Evolutionary conservation across 768 basidiomycete species (phyloP), one percentile per base, ranked within the genome.

Genomic region (Mycena albidolilacea): DNA sequence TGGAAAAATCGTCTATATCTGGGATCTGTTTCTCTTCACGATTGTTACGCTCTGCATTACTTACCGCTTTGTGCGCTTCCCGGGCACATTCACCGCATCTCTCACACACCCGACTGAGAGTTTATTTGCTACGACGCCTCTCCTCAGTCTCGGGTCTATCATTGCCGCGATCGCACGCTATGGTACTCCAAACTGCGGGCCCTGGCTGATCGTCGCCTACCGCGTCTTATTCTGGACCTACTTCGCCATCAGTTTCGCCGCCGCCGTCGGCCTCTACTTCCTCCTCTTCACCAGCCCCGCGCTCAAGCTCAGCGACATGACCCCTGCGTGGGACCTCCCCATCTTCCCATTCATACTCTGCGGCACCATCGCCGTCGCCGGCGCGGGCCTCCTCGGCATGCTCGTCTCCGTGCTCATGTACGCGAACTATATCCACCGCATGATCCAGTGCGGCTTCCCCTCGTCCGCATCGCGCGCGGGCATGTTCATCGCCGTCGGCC

Each of bases 281-380:
- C 50, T 65, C 7, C 64, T 65, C 10, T 65, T 65, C 64, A 65
- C 64, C 30, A 65, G 64, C 64, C 64, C 64, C 19, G 50, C 50
- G 37, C 64, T 65, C 10, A 65, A 65, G 64, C 35, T 65, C 37
- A 41, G 38, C 39, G 64, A 65, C n/a, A 65, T 65, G 64, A 65
- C 64, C 64, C 64, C 50, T n/a, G 64, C 64, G 11, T 65, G 64
- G 64, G 64, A 65, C 38, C 64, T 65, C 19, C 64, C 64, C 11
- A 65, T 65, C 37, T 65, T 65, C 30, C 64, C 64, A 5, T 54
- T 65, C 48, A 65, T 65, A 50, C 64, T 65, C 50, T 65, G 37
- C 19, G 64, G 64, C 11, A 65, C 64, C 19, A 43, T 65, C 38
- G 64, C 64, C 21, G 17, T 50, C 38, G 50, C 52, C 48, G 64